Evolutionary conservation across 2,329 filamentous ascomycete species (phyloP).

Genomic region (Arthrobotrys musiformis): DNA sequence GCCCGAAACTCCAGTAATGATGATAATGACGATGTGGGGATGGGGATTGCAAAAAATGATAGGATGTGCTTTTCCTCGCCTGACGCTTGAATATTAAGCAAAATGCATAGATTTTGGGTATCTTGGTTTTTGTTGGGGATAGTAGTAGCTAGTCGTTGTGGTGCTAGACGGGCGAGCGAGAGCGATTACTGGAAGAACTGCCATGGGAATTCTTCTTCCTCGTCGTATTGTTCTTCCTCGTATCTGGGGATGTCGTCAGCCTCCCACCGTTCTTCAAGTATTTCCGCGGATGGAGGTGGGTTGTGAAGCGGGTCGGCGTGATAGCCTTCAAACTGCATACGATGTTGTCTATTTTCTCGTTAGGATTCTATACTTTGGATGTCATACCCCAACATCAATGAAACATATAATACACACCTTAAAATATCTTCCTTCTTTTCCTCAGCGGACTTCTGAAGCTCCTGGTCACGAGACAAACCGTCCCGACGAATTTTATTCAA

Average conservation of each 20-base stretch:
- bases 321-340: constrained; percentile 54
- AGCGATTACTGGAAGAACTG: constrained; percentile 46
- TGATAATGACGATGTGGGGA: neutral
- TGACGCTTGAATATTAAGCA: constrained; percentile 26
- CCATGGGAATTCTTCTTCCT: constrained; percentile 53
- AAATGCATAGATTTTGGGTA: constrained; percentile 52
- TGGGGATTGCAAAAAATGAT: constrained; percentile 1
- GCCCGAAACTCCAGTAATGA: constrained; percentile 39
- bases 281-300: constrained; percentile 52
- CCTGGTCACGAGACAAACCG: constrained; percentile 54
- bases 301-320: constrained; percentile 49
- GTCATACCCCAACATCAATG: no score
- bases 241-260: constrained; percentile 53
- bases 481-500: constrained; percentile 67
- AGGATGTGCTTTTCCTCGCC: constrained; percentile 18
- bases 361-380: constrained; percentile 25
- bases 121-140: no score
- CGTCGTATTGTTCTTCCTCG: constrained; percentile 49
- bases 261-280: constrained; percentile 53
- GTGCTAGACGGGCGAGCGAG: neutral
- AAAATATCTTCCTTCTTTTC: constrained; percentile 54
- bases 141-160: neutral
- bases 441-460: constrained; percentile 46
- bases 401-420: constrained; percentile 10
- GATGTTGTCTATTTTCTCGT: constrained; percentile 40